Percentiles rank a stretch among this genome's conserved stretches.
Conservation (phyloP, 2,329 filamentous ascomycete genomes). For the Fusarium sp. region DNA sequence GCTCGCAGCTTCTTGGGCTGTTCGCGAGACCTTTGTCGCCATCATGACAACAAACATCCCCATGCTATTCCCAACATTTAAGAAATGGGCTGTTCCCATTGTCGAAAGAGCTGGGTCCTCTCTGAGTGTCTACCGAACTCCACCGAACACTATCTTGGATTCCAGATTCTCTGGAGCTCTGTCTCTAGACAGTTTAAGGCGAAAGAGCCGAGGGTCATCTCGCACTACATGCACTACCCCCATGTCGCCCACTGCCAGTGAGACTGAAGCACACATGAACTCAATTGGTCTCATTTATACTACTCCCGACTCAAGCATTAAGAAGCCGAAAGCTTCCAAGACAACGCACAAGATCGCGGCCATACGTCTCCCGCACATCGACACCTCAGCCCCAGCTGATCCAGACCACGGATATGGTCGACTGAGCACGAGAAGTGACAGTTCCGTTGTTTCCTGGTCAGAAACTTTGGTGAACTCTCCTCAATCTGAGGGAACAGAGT, state of each 20-base stretch:
- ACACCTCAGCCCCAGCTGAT: constrained; percentile 19
- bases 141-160: constrained; percentile 10
- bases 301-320: background rate
- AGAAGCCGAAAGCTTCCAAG: background rate
- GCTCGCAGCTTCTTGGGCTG: constrained; percentile 53
- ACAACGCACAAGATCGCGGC: background rate
- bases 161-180: constrained; percentile 30
- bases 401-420: background rate
- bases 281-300: constrained; percentile 29
- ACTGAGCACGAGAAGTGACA: constrained; percentile 23
- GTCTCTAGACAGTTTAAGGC: constrained; percentile 31
- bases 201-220: constrained; percentile 30
- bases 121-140: constrained; percentile 27
- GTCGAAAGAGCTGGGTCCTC: constrained; percentile 37
- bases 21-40: constrained; percentile 55
- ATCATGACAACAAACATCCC: constrained; percentile 54
- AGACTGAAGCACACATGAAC: constrained; percentile 38
- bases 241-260: constrained; percentile 23
- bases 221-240: constrained; percentile 11
- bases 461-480: constrained; percentile 1
- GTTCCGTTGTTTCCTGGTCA: constrained; percentile 29
- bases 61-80: constrained; percentile 56
- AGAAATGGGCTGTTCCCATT: constrained; percentile 44
- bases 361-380: constrained; percentile 15
- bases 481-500: constrained; percentile 12